Evolutionary conservation across 306 rosid genomes (phyloP).

Genomic region (Cucumis hystrix): DNA sequence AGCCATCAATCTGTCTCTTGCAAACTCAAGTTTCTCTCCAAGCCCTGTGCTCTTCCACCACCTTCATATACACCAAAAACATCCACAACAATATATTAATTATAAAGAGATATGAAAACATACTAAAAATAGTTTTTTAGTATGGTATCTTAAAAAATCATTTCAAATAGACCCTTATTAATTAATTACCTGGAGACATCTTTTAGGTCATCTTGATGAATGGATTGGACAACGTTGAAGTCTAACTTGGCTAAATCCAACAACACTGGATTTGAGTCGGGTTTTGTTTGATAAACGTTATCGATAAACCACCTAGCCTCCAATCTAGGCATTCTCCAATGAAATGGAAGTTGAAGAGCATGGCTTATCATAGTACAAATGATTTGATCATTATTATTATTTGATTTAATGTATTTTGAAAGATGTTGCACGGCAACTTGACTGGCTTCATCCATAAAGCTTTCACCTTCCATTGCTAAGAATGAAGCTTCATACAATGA

Average conservation of each 20-base stretch:
- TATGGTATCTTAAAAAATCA: too few species aligned
- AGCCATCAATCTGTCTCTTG: slow-evolving; percentile 4
- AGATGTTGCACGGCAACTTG: slow-evolving; percentile 1
- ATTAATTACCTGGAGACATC: too few species aligned
- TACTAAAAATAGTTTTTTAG: too few species aligned
- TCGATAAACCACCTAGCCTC: slow-evolving; percentile 16
- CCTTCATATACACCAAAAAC: background rate
- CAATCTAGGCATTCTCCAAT: slow-evolving; percentile 24
- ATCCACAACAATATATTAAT: background rate
- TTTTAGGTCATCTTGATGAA: background rate
- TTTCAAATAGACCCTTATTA: too few species aligned
- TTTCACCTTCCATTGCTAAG: slow-evolving; percentile 13
- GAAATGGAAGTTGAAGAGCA: slow-evolving; percentile 27
- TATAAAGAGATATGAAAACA: too few species aligned
- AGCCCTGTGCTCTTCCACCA: slow-evolving; percentile 6
- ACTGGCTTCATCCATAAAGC: slow-evolving; percentile 16
- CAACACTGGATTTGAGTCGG: background rate
- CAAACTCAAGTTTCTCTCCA: background rate
- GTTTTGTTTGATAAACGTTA: background rate
- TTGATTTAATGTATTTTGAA: background rate
- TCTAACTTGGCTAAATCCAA: background rate
- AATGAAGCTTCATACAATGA: slow-evolving; percentile 25
- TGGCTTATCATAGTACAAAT: background rate
- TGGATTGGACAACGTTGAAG: background rate
- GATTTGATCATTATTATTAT: background rate